Conservation (phyloP, 352 stramenopile genomes). For the Elongisporangium prolatum region DNA sequence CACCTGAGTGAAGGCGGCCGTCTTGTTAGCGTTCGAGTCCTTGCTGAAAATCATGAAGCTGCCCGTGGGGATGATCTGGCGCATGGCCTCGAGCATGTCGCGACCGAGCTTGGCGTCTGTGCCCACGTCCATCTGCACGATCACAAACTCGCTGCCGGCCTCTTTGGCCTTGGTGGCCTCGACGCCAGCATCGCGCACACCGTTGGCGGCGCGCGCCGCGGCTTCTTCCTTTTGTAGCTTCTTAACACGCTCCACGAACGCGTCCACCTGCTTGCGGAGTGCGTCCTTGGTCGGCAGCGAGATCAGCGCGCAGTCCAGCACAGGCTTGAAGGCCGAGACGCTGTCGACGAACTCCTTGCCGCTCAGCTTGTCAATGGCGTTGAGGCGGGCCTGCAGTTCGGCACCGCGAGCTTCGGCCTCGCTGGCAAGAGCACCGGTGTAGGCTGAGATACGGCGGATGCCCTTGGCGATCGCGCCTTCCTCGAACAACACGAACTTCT, state of each 20-base stretch:
- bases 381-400: conserved; percentile 71
- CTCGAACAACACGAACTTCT: conserved; percentile 96
- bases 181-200: conserved; percentile 50
- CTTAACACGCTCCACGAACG: conserved; percentile 72
- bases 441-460: conserved; percentile 94
- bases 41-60: conserved; percentile 93
- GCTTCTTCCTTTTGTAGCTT: conserved; percentile 78
- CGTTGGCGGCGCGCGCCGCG: conserved; percentile 59
- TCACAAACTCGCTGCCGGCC: conserved; percentile 60
- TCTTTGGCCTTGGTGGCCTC: conserved; percentile 57
- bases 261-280: conserved; percentile 70
- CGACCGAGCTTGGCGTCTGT: conserved; percentile 93
- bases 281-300: conserved; percentile 88
- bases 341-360: conserved; percentile 79
- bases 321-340: conserved; percentile 89
- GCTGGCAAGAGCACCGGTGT: conserved; percentile 87
- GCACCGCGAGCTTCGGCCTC: conserved; percentile 85
- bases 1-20: conserved; percentile 90
- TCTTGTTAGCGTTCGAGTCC: conserved; percentile 90
- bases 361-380: conserved; percentile 69
- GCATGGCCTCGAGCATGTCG: conserved; percentile 93
- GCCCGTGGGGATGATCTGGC: conserved; percentile 64
- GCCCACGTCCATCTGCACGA: conserved; percentile 91
- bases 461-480: conserved; percentile 96
- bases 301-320: conserved; percentile 87